Conservation (phyloP, 441 rosid genomes). For the Eruca vesicaria region DNA sequence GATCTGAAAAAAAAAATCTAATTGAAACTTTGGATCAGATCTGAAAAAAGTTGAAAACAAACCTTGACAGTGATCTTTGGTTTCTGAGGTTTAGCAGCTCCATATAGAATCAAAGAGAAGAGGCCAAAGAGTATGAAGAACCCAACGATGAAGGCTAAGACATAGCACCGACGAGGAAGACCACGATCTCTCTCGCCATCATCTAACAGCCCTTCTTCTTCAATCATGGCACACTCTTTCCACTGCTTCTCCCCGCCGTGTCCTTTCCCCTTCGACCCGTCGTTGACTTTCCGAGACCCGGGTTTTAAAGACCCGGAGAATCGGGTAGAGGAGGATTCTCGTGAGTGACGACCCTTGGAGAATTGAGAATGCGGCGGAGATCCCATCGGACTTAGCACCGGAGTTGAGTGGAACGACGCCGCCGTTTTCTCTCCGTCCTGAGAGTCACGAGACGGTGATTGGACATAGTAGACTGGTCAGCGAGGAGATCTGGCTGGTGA, state of each 20-base stretch:
- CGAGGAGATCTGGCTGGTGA: conserved; percentile 91
- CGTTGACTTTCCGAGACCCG: conserved; percentile 82
- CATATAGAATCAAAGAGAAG: conserved; percentile 85
- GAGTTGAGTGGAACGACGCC: conserved; percentile 92
- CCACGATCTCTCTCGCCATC: conserved; percentile 65
- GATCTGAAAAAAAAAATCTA: not conserved
- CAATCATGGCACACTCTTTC: conserved; percentile 77
- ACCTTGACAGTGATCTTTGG: conserved; percentile 84
- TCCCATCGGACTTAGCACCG: conserved; percentile 81
- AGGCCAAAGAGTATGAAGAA: conserved; percentile 75
- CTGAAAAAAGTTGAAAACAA: not conserved
- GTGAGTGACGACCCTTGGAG: conserved; percentile 83
- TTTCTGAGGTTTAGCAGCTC: conserved; percentile 80
- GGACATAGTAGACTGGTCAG: conserved; percentile 89
- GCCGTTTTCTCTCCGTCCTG: conserved; percentile 97
- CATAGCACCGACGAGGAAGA: conserved; percentile 77
- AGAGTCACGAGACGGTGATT: conserved; percentile 90
- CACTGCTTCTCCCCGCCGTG: conserved; percentile 61
- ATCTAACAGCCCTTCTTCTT: conserved; percentile 91
- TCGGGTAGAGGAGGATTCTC: conserved; percentile 84
- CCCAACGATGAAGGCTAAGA: conserved; percentile 70
- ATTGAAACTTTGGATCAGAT: not conserved
- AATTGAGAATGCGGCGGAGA: conserved; percentile 96
- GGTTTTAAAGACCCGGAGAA: conserved; percentile 91
- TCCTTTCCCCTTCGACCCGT: conserved; percentile 45